Base-by-base conservation (phyloP, 2,329 filamentous ascomycete species). In the Falciphora oryzae region DNA sequence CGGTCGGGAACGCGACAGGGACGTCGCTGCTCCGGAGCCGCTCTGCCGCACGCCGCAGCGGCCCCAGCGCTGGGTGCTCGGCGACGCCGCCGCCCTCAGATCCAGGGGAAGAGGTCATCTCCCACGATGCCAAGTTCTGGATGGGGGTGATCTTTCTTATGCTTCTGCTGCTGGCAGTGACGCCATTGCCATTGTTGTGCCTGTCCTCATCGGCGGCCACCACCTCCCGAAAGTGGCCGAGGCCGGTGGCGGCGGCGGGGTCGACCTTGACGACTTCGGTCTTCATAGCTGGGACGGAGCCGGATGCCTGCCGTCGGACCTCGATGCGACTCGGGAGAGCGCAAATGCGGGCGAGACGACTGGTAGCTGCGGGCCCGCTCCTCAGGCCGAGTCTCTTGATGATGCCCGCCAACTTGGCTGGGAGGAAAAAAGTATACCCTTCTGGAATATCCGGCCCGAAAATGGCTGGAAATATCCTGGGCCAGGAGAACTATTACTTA, bases 1-100 rank as follows among this genome's bases (percentile, higher is more conserved):
- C 95, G 0, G 95, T 99, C 0, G 95, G 95, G 74, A 99, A 99
- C 1, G 92, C 95, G 61, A 99, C 92, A 5, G 95, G 95, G 4
- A 84, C 83, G 73, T 91, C 83, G 63, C 83, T 87, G 25, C 81
- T 81, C 63, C 81, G 84, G 50, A 97, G 80, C 68, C 88, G 82
- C 16, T 81, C 73, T 2, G 91, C 92, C 1, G 92, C 92, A 64
- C 86, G 79, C 65, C 80, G 77, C 53, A 96, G 81, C 31, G 76
- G 73, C 1, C 69, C 70, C 56, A 80, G 66, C 8, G 72, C 70
- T 28, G 70, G 67, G 8, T 75, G 69, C 8, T 73, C 71, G 0
- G 69, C 65, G 22, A 8, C 22, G 22, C 11, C 22, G 13, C 6
- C 16, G 22, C 70, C 67, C 6, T 65, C 63, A 22, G 44, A 25